Percentiles rank a stretch among this genome's conserved stretches.
phyloP scores from a whole-genome alignment of 2,329 filamentous ascomycete genomes.

The Chrysosporium queenslandicum region DNA sequence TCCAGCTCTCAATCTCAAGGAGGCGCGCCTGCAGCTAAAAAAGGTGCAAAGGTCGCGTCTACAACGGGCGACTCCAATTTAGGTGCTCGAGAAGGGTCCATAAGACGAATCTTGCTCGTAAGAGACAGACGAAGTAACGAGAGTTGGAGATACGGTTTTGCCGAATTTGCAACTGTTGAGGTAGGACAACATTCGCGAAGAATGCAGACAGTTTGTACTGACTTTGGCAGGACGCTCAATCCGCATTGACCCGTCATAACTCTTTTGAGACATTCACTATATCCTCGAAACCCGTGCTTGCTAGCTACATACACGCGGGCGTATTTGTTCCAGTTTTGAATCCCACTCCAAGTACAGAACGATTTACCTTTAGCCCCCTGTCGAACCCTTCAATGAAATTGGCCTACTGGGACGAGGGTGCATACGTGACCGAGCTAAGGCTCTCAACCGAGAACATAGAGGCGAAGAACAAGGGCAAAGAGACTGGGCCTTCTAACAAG shows the following conservation, averaged over 20 bases:
- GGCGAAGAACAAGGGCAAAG: slow-evolving; percentile 23
- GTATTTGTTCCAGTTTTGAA: slow-evolving; percentile 69
- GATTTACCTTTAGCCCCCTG: slow-evolving; percentile 59
- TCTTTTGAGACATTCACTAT: slow-evolving; percentile 68
- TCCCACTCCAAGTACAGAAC: slow-evolving; percentile 47
- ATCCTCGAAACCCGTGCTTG: slow-evolving; percentile 58
- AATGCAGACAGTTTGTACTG: background rate
- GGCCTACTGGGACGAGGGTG: slow-evolving; percentile 66
- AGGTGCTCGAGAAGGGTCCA: slow-evolving; percentile 62
- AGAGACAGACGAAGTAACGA: slow-evolving; percentile 61
- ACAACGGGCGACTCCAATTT: slow-evolving; percentile 51
- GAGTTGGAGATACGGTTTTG: slow-evolving; percentile 74
- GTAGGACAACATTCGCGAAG: slow-evolving; percentile 22
- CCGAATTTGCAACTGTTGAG: slow-evolving; percentile 65
- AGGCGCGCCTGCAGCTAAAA: slow-evolving; percentile 35
- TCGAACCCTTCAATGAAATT: slow-evolving; percentile 58
- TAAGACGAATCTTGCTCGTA: slow-evolving; percentile 66
- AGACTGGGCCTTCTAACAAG: slow-evolving; percentile 14
- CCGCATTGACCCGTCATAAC: slow-evolving; percentile 61
- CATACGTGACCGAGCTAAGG: slow-evolving; percentile 57
- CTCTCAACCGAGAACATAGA: slow-evolving; percentile 46
- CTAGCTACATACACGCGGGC: slow-evolving; percentile 71
- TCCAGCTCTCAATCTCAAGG: slow-evolving; percentile 29
- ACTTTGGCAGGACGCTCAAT: slow-evolving; percentile 52
- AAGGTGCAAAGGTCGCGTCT: slow-evolving; percentile 43